Conservation (phyloP, 306 rosid genomes). For the Psophocarpus tetragonolobus region DNA sequence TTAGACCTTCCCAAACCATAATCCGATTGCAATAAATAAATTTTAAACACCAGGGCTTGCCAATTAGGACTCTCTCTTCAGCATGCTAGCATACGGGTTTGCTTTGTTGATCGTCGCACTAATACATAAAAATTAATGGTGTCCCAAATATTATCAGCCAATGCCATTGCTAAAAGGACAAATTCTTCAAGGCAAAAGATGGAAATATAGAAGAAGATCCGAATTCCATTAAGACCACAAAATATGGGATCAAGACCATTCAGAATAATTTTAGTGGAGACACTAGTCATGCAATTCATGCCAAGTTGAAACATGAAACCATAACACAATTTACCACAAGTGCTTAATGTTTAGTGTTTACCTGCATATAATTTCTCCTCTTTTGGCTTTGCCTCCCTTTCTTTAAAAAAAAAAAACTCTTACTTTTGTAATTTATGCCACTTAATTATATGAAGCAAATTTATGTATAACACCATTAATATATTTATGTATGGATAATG, state of each 20-base stretch:
- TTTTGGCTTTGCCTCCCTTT: neutral
- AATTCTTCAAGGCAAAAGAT: neutral
- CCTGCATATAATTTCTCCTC: neutral
- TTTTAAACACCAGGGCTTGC: neutral
- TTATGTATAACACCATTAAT: neutral
- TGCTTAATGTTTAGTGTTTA: neutral
- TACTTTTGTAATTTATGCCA: neutral
- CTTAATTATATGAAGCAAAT: neutral
- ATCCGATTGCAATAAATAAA: neutral
- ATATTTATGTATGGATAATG: neutral
- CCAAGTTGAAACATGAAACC: neutral
- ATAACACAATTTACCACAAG: neutral
- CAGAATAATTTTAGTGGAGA: slow-evolving; percentile 26
- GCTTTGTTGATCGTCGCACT: neutral
- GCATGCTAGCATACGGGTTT: neutral
- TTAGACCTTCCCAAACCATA: neutral
- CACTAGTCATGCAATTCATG: neutral
- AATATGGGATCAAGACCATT: neutral
- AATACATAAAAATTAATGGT: too few relatives aligned
- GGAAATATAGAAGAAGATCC: neutral
- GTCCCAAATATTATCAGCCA: neutral
- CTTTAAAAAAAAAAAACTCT: neutral
- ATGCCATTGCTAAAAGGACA: neutral
- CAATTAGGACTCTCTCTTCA: neutral
- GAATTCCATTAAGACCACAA: neutral